These are phyloP conservation scores for Diversispora eburnea DNA, from an alignment of 192 early-diverging fungal species.

Conservation along the genomic window DNA sequence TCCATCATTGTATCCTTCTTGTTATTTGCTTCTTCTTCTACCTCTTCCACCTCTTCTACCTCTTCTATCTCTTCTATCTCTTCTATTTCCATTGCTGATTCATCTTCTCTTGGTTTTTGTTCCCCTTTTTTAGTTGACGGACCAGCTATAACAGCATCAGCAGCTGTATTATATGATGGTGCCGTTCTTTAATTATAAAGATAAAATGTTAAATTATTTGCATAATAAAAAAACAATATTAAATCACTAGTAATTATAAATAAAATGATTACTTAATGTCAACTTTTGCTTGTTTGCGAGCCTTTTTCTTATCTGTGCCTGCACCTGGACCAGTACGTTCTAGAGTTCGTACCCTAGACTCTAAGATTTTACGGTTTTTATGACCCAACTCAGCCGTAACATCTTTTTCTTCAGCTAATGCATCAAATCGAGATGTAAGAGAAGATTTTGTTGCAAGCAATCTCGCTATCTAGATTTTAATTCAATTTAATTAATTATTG, in stretches of 20 bases:
- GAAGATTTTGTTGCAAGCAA: constrained; percentile 90
- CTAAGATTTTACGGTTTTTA: constrained; percentile 2
- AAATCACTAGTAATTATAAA: not conserved
- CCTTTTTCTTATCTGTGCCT: not conserved
- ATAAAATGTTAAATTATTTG: not conserved
- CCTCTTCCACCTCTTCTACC: not conserved
- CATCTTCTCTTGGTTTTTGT: not conserved
- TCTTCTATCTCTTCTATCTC: not conserved
- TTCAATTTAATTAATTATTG: not conserved
- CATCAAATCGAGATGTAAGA: constrained; percentile 87
- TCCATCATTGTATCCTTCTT: not conserved
- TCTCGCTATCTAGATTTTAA: constrained; percentile 65
- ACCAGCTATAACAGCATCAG: not conserved
- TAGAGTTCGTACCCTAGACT: constrained; percentile 8
- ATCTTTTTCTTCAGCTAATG: constrained; percentile 68
- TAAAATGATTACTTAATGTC: not conserved
- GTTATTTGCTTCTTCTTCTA: not conserved
- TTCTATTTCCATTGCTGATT: not conserved
- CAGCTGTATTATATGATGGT: not conserved
- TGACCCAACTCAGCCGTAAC: constrained; percentile 15
- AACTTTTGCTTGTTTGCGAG: not conserved
- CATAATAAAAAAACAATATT: not conserved
- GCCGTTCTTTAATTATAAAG: not conserved
- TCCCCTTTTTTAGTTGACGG: not conserved
- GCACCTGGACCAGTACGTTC: not conserved